Evolutionary conservation across 768 basidiomycete genomes (phyloP), one percentile per base, ranked within the genome.

Genomic region (Auriscalpium vulgare): DNA sequence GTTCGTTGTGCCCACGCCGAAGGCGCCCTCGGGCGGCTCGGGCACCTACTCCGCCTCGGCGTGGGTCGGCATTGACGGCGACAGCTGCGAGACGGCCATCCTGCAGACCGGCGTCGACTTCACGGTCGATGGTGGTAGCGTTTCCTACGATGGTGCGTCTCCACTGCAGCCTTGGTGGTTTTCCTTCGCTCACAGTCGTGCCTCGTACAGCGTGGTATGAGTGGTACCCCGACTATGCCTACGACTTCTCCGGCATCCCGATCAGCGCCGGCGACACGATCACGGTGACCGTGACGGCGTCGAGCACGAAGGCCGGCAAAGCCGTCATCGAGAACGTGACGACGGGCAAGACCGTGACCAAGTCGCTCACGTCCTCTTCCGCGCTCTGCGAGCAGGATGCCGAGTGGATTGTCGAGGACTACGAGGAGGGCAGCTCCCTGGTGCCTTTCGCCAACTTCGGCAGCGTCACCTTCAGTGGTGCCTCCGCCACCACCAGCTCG

Each of bases 391-490:
- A 64, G 54, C 51, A 66, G 60, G 65, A 68, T 58, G 70, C 67
- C 0, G 68, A 71, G 58, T 71, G 70, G 69, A 71, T 71, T 45
- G 66, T 69, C 13, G 68, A 69, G 57, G 68, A 69, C 57, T 61
- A 50, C 53, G 47, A 54, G 52, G 14, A 53, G 43, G 57, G 59
- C 45, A 35, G 37, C 37, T 40, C 36, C 38, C 60, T 60, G 29
- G 71, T 70, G n/a, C 65, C 67, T n/a, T 67, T 70, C 43, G 68
- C 70, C 36, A 63, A 69, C 64, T 70, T 69, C 38, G 67, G 67
- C 53, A 65, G 66, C 13, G 68, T 70, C 50, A 64, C 57, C 16
- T 71, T 71, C 61, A 70, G 63, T 16, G 54, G 55, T 23, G 66
- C 69, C 11, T 51, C 54, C 35, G 70, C 71, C 1, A 64, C 60